phyloP scores from a whole-genome alignment of 2,329 filamentous ascomycete species.

The Diaporthe nobilis region DNA sequence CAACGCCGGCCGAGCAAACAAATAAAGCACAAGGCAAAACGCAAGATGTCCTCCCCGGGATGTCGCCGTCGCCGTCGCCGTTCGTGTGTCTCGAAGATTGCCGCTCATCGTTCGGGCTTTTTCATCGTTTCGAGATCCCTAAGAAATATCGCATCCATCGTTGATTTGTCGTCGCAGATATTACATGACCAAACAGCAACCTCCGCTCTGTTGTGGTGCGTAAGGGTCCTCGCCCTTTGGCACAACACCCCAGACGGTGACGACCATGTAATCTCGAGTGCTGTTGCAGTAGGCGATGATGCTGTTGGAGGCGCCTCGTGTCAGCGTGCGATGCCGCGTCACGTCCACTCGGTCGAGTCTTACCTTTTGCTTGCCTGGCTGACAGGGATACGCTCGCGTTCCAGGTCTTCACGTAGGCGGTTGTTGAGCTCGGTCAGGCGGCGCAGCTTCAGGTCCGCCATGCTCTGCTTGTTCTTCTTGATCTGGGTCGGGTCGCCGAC shows the following conservation, averaged over 20 bases:
- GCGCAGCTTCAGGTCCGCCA: slow-evolving; percentile 97
- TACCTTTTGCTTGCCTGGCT: slow-evolving; percentile 92
- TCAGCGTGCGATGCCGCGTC: slow-evolving; percentile 31
- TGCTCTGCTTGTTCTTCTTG: slow-evolving; percentile 98
- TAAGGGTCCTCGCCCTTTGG: slow-evolving; percentile 99
- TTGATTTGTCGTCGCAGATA: slow-evolving; percentile 37
- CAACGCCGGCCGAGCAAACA: slow-evolving; percentile 41
- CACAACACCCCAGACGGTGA: slow-evolving; percentile 94
- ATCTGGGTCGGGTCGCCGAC: slow-evolving; percentile 77
- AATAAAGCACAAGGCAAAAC: slow-evolving; percentile 41
- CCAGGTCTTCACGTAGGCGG: slow-evolving; percentile 93
- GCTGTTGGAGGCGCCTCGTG: slow-evolving; percentile 62
- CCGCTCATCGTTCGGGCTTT: slow-evolving; percentile 33
- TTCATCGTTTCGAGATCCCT: slow-evolving; percentile 37
- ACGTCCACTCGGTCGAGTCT: slow-evolving; percentile 50
- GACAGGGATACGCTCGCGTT: slow-evolving; percentile 94
- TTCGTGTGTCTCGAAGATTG: slow-evolving; percentile 39
- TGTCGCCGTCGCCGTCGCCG: slow-evolving; percentile 38
- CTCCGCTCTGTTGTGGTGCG: slow-evolving; percentile 90
- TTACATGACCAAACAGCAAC: slow-evolving; percentile 97
- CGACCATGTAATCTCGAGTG: slow-evolving; percentile 99
- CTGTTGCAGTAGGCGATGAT: slow-evolving; percentile 98
- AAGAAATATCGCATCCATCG: slow-evolving; percentile 39
- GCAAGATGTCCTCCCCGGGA: slow-evolving; percentile 34
- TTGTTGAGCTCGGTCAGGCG: slow-evolving; percentile 97